Base-by-base conservation (phyloP, 2,329 filamentous ascomycete species). In the Cordyceps fumosorosea region DNA sequence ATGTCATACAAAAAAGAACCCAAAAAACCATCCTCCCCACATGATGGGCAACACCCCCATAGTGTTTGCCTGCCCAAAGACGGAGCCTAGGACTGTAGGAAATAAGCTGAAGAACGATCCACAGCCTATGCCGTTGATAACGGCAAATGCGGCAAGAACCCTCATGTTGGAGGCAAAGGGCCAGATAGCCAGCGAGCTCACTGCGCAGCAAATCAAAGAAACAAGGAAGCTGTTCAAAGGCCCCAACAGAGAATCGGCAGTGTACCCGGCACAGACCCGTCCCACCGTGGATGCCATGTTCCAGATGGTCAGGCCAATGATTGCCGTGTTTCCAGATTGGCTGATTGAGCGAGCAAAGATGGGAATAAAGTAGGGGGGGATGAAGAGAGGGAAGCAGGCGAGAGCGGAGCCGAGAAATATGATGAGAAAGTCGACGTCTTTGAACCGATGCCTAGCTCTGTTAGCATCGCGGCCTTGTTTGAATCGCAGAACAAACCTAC, bases 71-170 rank as follows among this genome's bases (percentile, higher is more conserved):
- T 60, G 45, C 1, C 69, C 69, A 34, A 70, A 71, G 0, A 66
- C 63, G 12, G 65, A 60, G 10, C 66, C 66, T 2, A 70, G 58
- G 16, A 65, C 66, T 0, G 67, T 63, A 1, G 69, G 68, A 10
- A 69, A 70, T 3, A 71, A 58, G 45, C 69, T 70, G 61, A 71
- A 71, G 52, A 71, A 71, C 1, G 69, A 69, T 3, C 69, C 69
- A 29, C 69, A 70, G 3, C 69, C 69, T 18, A 70, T 66, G 18
- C 69, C 69, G 51, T 69, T 71, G 50, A 71, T 56, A 10, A 70
- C 60, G 32, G 69, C 65, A n/a, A 69, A 70, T 4, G 66, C 48
- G 0, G 65, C 62, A 3, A 71, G 62, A 24, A 68, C 52, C 7
- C 65, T 67, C 22, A 69, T 65, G 5, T 40, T 66, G 1, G 67